Base-by-base conservation (phyloP, 495 filamentous ascomycete species). In the Xylaria sp. region DNA sequence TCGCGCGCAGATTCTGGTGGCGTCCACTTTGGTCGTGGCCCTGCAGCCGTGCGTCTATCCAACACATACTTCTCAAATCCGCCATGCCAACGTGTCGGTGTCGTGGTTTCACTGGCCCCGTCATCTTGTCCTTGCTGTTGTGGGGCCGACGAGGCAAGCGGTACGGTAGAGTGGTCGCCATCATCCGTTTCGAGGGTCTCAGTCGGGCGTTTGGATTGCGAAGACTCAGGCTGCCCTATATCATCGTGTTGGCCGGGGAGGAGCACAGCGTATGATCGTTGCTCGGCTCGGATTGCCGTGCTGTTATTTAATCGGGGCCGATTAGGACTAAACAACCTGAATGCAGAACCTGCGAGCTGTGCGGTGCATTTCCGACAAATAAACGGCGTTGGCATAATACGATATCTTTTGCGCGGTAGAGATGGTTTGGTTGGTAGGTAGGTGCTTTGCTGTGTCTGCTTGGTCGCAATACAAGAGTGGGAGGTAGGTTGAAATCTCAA, bases 341-440 rank as follows among this genome's bases (percentile, higher is more conserved):
- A 33, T 15, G 58, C 29, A 29, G 61, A 61, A 12, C 57, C 58
- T 6, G 71, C 52, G 55, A 77, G 65, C 48, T 69, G 71, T 31
- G 64, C 61, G 67, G 71, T 68, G 46, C 76, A 78, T 72, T 68
- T 70, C 57, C 70, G 71, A 55, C 76, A 78, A 69, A 74, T 69
- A 63, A 75, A 78, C 21, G 74, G 69, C 52, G 61, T 73, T 65
- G 73, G 57, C 76, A 78, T 78, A 21, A 55, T 74, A 55, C 61
- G 55, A 63, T 63, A 55, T 43, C 44, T 62, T 70, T 57, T 21
- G 21, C 29, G 26, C 29, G 21, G 37, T 63, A 67, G 61, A 63
- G 67, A 21, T 43, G 15, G 52, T 50, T 29, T 31, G 52, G 29
- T n/a, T 43, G 17, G 35, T 52, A 55, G 17, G 35, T 52, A 55